Percentiles rank a stretch among this genome's conserved stretches.
Conservation (phyloP, 75 land plant genomes). For the Picea sitchensis region DNA sequence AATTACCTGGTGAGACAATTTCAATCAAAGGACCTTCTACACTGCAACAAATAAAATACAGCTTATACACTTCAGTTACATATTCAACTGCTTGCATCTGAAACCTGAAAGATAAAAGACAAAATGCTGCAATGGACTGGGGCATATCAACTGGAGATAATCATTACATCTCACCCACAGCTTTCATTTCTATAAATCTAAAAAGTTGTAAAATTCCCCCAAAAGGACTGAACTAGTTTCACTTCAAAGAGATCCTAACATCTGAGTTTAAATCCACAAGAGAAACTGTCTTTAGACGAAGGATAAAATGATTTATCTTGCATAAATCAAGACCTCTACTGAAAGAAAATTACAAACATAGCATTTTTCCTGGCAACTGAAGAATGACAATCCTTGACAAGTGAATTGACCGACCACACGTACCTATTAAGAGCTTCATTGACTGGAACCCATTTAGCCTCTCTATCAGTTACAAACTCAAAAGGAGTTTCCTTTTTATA, state of each 20-base stretch:
- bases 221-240: not conserved
- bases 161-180: not conserved
- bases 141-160: not conserved
- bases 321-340: not conserved
- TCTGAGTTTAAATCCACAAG: not conserved
- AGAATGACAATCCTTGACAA: not conserved
- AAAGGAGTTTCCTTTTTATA: slow-evolving; percentile 6
- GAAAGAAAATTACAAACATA: not conserved
- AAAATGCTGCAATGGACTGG: not conserved
- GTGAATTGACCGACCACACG: not conserved
- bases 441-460: slow-evolving; percentile 24
- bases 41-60: slow-evolving; percentile 19
- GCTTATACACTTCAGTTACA: not conserved
- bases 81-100: not conserved
- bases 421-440: slow-evolving; percentile 38
- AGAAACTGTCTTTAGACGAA: not conserved
- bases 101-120: not conserved
- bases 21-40: slow-evolving; percentile 38
- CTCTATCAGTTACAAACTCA: not conserved
- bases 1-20: slow-evolving; percentile 2
- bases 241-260: not conserved
- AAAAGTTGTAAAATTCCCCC: not conserved
- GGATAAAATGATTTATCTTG: not conserved
- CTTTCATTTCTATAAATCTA: not conserved
- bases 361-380: not conserved